Conservation (phyloP, 352 stramenopile genomes). For the Pythium aquatile region DNA sequence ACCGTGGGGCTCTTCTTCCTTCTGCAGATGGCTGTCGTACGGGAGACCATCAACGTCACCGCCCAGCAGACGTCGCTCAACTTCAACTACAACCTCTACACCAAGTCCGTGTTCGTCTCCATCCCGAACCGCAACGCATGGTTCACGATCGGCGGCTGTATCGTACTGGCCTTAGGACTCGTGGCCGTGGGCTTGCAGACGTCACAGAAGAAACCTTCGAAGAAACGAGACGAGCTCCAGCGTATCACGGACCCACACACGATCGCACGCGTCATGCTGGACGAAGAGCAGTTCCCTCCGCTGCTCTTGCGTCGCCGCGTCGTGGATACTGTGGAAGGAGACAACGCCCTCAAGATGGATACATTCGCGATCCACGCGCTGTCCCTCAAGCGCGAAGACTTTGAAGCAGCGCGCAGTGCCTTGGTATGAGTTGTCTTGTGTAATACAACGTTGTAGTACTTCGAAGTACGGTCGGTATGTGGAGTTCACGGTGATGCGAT, state of each 20-base stretch:
- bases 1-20: background rate
- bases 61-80: background rate
- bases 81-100: background rate
- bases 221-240: background rate
- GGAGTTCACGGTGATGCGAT: too few species aligned
- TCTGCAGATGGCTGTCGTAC: background rate
- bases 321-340: background rate
- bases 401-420: background rate
- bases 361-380: background rate
- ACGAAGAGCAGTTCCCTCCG: background rate
- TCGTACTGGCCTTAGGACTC: background rate
- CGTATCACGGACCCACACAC: background rate
- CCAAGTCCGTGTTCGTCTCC: background rate
- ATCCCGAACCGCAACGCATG: background rate
- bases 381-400: background rate
- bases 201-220: background rate
- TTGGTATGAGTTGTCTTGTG: background rate
- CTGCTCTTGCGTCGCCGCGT: background rate
- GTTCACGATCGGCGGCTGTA: background rate
- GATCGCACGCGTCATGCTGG: background rate
- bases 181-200: background rate
- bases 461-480: too few species aligned
- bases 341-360: background rate
- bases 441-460: too few species aligned
- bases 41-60: background rate